Evolutionary conservation across 345 rosid species (phyloP).

Genomic region (Brassica cretica): DNA sequence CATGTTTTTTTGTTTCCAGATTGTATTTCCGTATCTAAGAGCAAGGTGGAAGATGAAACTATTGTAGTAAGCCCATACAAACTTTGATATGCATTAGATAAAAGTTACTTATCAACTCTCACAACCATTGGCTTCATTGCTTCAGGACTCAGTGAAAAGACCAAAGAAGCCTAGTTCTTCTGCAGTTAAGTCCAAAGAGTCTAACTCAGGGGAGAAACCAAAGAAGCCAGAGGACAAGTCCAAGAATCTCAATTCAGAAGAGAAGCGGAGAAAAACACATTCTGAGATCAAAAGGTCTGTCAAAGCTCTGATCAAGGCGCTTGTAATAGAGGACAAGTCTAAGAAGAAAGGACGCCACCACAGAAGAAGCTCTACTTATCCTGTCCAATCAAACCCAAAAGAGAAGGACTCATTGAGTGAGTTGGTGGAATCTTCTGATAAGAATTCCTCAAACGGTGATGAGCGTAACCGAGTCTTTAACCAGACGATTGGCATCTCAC

Average conservation of each 20-base stretch:
- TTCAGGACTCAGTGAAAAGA: conserved; percentile 25
- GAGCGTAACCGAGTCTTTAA: conserved; percentile 18
- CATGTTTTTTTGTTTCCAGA: background rate
- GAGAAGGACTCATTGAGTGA: conserved; percentile 35
- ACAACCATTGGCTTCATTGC: background rate
- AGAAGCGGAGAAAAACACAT: conserved; percentile 33
- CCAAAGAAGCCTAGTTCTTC: conserved; percentile 29
- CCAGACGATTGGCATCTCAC: conserved; percentile 25
- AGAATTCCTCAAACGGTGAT: conserved; percentile 28
- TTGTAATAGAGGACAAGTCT: conserved; percentile 54
- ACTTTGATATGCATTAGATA: background rate
- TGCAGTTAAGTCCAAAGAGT: conserved; percentile 23
- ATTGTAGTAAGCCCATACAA: conserved; percentile 27
- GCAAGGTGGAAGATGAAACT: conserved; percentile 29
- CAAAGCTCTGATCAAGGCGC: conserved; percentile 59
- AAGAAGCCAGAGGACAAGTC: conserved; percentile 37
- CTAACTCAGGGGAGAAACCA: conserved; percentile 32
- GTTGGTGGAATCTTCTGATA: conserved; percentile 28
- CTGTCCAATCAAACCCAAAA: conserved; percentile 38
- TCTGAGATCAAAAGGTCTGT: conserved; percentile 53
- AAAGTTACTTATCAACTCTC: background rate
- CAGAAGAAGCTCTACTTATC: conserved; percentile 52
- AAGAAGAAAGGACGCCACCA: conserved; percentile 58
- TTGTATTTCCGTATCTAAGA: conserved; percentile 13
- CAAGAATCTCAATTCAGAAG: conserved; percentile 43